phyloP scores from a whole-genome alignment of 75 land plant species.

The Ceratopteris richardii region DNA sequence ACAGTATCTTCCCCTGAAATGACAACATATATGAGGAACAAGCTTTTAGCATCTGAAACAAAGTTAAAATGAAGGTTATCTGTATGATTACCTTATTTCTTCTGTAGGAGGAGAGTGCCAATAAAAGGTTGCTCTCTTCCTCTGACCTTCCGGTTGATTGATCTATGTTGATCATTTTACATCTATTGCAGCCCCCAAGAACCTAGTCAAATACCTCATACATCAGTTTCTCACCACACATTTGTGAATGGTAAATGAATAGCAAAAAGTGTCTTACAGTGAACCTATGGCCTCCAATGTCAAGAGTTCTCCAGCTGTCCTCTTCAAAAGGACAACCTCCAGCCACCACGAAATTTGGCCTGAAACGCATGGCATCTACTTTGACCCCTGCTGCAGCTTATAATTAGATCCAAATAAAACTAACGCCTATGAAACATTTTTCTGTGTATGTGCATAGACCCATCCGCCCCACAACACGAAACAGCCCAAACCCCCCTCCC shows the following conservation, averaged over 20 bases:
- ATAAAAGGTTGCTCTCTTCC: constrained; percentile 58
- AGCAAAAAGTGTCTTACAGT: constrained; percentile 28
- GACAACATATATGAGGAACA: neutral
- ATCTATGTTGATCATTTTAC: constrained; percentile 78
- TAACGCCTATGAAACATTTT: no score
- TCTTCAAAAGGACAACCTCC: constrained; percentile 72
- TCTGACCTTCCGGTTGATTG: constrained; percentile 31
- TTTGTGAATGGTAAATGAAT: no score
- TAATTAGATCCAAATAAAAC: neutral
- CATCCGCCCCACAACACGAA: no score
- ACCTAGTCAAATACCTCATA: constrained; percentile 35
- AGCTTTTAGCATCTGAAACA: no score
- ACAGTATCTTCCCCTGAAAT: constrained; percentile 66
- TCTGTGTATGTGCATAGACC: no score
- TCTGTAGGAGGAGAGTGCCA: constrained; percentile 80
- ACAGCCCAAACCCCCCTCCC: no score
- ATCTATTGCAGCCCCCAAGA: constrained; percentile 91
- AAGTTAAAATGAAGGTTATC: no score
- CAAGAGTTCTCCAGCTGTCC: constrained; percentile 63
- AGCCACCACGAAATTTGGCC: constrained; percentile 80
- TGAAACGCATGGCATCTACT: constrained; percentile 67
- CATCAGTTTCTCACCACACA: constrained; percentile 2
- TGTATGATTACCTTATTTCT: constrained; percentile 45
- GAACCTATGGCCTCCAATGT: constrained; percentile 46
- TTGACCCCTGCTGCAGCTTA: neutral